Conservation (phyloP, 2,329 filamentous ascomycete genomes). For the Neopestalotiopsis clavispora region DNA sequence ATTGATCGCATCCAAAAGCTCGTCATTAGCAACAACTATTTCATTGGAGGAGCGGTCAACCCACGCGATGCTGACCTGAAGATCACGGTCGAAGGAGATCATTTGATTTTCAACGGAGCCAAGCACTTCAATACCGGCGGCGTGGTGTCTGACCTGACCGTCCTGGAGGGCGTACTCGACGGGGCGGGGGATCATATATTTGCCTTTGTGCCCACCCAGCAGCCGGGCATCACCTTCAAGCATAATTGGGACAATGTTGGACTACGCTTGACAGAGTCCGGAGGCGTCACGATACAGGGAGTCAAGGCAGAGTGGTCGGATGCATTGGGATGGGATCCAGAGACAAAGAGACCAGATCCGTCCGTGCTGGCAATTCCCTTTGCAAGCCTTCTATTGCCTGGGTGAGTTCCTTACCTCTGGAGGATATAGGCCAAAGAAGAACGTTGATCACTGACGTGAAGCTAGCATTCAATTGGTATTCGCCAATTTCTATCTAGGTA, state of each 20-base stretch:
- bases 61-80: constrained; percentile 66
- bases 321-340: constrained; percentile 63
- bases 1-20: constrained; percentile 59
- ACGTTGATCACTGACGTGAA: not conserved
- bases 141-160: constrained; percentile 68
- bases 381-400: constrained; percentile 62
- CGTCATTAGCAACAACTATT: constrained; percentile 68
- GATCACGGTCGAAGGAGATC: constrained; percentile 58
- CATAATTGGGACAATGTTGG: constrained; percentile 70
- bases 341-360: constrained; percentile 54
- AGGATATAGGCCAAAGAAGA: not conserved
- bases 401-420: constrained; percentile 39
- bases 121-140: constrained; percentile 74
- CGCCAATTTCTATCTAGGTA: constrained; percentile 53
- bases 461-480: constrained; percentile 68
- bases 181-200: constrained; percentile 66
- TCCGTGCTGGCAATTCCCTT: constrained; percentile 58
- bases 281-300: constrained; percentile 63
- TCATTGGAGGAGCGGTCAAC: constrained; percentile 69
- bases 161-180: constrained; percentile 62
- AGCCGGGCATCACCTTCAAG: constrained; percentile 60
- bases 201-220: constrained; percentile 61
- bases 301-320: constrained; percentile 63
- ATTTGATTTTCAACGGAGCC: constrained; percentile 63
- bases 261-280: constrained; percentile 67